Evolutionary conservation across 306 rosid species (phyloP), one percentile per base, ranked within the genome.

Genomic region (Casuarina glauca): DNA sequence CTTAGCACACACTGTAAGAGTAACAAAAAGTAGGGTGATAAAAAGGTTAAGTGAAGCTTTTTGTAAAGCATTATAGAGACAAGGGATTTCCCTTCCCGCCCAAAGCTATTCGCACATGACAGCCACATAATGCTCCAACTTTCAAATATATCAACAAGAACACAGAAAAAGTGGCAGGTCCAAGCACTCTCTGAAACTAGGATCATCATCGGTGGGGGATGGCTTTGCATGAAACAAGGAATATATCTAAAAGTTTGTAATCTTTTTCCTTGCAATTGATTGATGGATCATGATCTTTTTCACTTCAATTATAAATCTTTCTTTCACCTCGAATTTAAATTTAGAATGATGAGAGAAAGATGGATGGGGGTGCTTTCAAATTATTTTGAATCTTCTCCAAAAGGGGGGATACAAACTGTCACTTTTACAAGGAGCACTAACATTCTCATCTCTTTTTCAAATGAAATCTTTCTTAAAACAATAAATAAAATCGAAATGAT

Each of bases 281-380:
- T 88, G 95, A 92, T 80, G 79, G 86, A 90, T 92, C 87, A 92
- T 89, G 87, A 84, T 85, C 84, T 87, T 79, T 87, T 58, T 85
- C 80, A 66, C 84, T 76, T 77, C 81, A 78, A 78, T 79, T 74
- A 79, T 62, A 38, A 16, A 46, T 77, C 76, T 26, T 26, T 71
- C 67, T 78, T 82, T 86, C 78, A 80, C 49, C 86, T 80, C 82
- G 86, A 82, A 51, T 83, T 78, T 82, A 86, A 84, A 77, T 78
- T 81, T 52, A 75, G 51, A 84, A 86, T 80, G 84, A 80, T 84
- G 72, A 74, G 76, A 72, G 84, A 26, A 74, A 68, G 72, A 78
- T 41, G 38, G 70, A 53, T 26, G 10, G 69, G 74, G 49, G 73
- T 53, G 66, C 54, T 80, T 84, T 83, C 61, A 78, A 79, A 74